Evolutionary conservation across 352 stramenopile genomes (phyloP), one percentile per base, ranked within the genome.

Genomic region (Salisapilia sapeloensis): DNA sequence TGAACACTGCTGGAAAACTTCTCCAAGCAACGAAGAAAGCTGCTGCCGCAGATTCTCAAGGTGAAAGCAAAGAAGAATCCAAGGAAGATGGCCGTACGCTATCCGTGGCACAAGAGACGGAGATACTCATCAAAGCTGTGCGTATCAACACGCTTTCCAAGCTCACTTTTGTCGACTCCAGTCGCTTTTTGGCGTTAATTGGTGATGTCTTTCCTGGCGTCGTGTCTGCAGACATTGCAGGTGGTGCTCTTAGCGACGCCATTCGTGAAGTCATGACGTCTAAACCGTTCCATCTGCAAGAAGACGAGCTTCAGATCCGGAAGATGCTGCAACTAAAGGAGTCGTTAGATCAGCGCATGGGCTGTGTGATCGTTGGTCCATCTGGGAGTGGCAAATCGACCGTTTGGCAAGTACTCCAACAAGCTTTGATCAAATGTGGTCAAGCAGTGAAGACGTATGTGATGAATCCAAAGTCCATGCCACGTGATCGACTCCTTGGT

Each of bases 281-380:
- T 6, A 94, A 95, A 34, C 70, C 78, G 0, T 95, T 93, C 41
- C 74, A 60, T 35, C 45, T 95, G 5, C 62, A 91, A 37, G 54
- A 83, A 1, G 85, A 96, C 34, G 83, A 96, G 14, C 40, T 77
- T 3, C 83, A 96, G 50, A 72, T 97, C 10, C 57, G 76, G 2
- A 97, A 97, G 54, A 96, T 97, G 81, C 54, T 97, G 18, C 86
- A 97, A 42, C 63, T 97, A 4, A 95, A 97, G 48, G 90, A 97
- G 43, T 87, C 78, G 3, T 60, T 96, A 1, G 85, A 96, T 37
- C 86, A 96, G 40, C 78, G 90, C 25, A 96, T 96, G 79, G 86
- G 90, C 0, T 96, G 85, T 39, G 85, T 97, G 6, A 64, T 97
- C 10, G 89, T 97, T 0, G 90, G 90, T 0, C 89, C 86, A 0